Percentiles rank a stretch among this genome's conserved stretches.
phyloP scores from a whole-genome alignment of 2,329 filamentous ascomycete genomes.

The Fusarium abutilonis region DNA sequence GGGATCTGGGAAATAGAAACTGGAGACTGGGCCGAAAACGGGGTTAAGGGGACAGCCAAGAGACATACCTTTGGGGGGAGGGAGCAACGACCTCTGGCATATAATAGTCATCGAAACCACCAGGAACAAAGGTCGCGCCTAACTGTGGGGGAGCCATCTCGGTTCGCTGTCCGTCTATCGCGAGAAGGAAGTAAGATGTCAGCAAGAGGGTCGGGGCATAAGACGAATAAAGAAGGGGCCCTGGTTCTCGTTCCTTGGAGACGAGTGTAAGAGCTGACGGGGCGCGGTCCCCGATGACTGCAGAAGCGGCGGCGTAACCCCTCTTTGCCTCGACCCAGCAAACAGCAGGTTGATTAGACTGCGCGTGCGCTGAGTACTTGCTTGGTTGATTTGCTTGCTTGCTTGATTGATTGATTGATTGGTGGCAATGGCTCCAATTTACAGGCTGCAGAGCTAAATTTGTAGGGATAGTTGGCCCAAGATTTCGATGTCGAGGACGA shows the following conservation, averaged over 20 bases:
- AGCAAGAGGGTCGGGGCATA: conserved; percentile 45
- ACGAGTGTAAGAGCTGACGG: conserved; percentile 43
- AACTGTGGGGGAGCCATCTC: conserved; percentile 49
- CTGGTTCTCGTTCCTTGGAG: conserved; percentile 39
- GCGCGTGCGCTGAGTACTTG: conserved; percentile 33
- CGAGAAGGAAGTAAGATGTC: conserved; percentile 46
- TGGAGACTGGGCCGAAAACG: conserved; percentile 32
- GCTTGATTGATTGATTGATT: conserved; percentile 23
- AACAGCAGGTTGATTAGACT: conserved; percentile 36
- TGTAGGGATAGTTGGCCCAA: conserved; percentile 16
- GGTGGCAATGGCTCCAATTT: conserved; percentile 18
- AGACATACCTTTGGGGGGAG: conserved; percentile 65
- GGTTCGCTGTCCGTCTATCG: conserved; percentile 45
- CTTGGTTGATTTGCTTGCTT: conserved; percentile 25
- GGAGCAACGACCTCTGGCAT: conserved; percentile 69
- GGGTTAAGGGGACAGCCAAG: conserved; percentile 29
- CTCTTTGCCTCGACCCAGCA: conserved; percentile 38
- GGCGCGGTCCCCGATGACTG: conserved; percentile 40
- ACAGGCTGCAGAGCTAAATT: conserved; percentile 23
- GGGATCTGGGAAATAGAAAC: conserved; percentile 33
- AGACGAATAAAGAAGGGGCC: conserved; percentile 43
- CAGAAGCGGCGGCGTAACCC: conserved; percentile 44
- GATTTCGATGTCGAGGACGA: conserved; percentile 15
- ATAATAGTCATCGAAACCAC: conserved; percentile 68
- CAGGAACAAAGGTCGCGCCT: conserved; percentile 68